Evolutionary conservation across 805 yeast genomes (phyloP).

Genomic region (Candida xiaguanensis): DNA sequence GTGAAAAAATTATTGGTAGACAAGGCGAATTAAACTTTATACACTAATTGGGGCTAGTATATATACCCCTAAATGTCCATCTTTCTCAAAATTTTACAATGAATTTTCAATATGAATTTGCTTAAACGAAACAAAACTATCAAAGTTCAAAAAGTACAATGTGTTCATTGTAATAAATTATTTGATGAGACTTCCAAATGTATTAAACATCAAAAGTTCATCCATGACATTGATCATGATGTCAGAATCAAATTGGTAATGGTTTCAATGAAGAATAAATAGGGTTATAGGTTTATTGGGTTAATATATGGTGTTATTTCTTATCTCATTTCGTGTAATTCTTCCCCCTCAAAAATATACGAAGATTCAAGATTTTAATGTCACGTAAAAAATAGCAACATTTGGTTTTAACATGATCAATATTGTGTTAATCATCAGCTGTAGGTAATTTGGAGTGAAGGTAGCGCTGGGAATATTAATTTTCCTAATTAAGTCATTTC

Average conservation of each 20-base stretch:
- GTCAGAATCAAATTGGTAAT: conserved; percentile 3
- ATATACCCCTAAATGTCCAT: background rate
- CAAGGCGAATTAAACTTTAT: too few relatives aligned
- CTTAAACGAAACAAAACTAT: conserved; percentile 3
- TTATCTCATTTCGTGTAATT: too few relatives aligned
- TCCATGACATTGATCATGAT: background rate
- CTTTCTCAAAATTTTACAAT: background rate
- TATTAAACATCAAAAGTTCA: background rate
- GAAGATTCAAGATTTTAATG: too few relatives aligned
- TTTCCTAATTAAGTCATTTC: background rate
- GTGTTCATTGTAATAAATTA: conserved; percentile 1
- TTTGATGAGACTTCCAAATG: conserved; percentile 1
- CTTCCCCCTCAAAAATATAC: too few relatives aligned
- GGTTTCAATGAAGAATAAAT: conserved; percentile 1
- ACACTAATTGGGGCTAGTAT: background rate
- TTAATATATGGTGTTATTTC: background rate
- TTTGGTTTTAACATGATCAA: too few relatives aligned
- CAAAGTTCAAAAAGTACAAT: conserved; percentile 3
- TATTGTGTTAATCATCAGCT: too few relatives aligned
- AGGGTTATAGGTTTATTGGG: background rate
- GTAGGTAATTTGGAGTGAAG: background rate
- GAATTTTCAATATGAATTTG: conserved; percentile 1
- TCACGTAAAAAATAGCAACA: too few relatives aligned
- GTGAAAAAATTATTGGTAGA: too few relatives aligned
- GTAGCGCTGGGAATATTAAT: background rate